Conservation (phyloP, 2,329 filamentous ascomycete species). For the Penicillium sp. region DNA sequence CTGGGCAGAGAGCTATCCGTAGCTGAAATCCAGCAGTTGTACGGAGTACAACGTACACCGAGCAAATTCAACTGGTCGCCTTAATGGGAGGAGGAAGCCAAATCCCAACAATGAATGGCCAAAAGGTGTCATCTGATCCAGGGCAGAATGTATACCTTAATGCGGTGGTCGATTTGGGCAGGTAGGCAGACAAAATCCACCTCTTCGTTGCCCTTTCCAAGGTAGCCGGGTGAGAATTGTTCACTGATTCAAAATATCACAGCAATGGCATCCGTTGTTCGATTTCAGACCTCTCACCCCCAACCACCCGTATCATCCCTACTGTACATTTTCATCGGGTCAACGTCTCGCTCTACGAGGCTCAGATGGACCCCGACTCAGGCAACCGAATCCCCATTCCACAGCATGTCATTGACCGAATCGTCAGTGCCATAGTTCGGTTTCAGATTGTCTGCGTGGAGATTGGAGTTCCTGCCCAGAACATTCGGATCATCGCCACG, state of each 20-base stretch:
- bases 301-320: slow-evolving; percentile 69
- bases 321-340: slow-evolving; percentile 76
- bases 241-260: slow-evolving; percentile 1
- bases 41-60: not conserved
- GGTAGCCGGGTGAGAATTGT: too few species aligned
- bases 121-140: not conserved
- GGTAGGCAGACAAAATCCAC: slow-evolving; percentile 25
- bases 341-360: slow-evolving; percentile 82
- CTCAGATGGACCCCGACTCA: slow-evolving; percentile 49
- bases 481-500: slow-evolving; percentile 78
- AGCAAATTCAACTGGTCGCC: not conserved
- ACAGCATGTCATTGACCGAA: slow-evolving; percentile 59
- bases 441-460: slow-evolving; percentile 70
- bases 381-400: slow-evolving; percentile 54
- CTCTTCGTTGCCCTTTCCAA: not conserved
- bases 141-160: slow-evolving; percentile 25
- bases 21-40: not conserved
- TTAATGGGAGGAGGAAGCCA: slow-evolving; percentile 10
- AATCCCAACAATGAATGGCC: slow-evolving; percentile 1
- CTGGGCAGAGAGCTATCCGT: not conserved
- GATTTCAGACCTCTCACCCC: slow-evolving; percentile 72
- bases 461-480: slow-evolving; percentile 61
- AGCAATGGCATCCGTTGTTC: slow-evolving; percentile 90
- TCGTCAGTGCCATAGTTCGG: slow-evolving; percentile 65
- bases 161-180: slow-evolving; percentile 41